Evolutionary conservation across 345 rosid genomes (phyloP).

Genomic region (Hibiscus mutabilis): DNA sequence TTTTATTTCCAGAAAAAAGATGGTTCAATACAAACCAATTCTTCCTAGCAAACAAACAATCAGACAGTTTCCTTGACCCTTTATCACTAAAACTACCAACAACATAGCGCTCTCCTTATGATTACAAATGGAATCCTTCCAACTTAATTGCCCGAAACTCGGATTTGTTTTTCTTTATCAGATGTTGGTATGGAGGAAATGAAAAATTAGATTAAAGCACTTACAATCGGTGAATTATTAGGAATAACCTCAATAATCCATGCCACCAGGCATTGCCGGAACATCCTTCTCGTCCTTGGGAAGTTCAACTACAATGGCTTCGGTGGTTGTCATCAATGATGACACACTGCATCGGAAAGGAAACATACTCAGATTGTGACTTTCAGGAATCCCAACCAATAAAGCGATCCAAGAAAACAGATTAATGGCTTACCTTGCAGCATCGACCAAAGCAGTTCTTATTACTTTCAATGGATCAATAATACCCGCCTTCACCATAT

Average conservation of each 20-base stretch:
- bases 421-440: conserved; percentile 54
- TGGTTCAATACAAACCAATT: neutral
- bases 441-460: conserved; percentile 92
- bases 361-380: neutral
- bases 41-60: neutral
- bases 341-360: conserved; percentile 49
- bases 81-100: neutral
- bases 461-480: conserved; percentile 93
- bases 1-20: neutral
- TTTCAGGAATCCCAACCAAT: neutral
- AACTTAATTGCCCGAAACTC: neutral
- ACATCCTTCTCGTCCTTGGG: conserved; percentile 72
- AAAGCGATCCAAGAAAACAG: neutral
- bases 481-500: conserved; percentile 91
- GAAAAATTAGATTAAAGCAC: neutral
- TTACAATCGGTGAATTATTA: neutral
- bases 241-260: conserved; percentile 52
- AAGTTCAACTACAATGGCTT: conserved; percentile 77
- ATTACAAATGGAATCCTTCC: conserved; percentile 20
- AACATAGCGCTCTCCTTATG: neutral
- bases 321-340: conserved; percentile 90
- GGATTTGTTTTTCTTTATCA: neutral
- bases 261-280: conserved; percentile 60
- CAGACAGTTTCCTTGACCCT: neutral
- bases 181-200: neutral